Base-by-base conservation (phyloP, 176 grass and related monocot genomes). In the Tillandsia fasciculata region DNA sequence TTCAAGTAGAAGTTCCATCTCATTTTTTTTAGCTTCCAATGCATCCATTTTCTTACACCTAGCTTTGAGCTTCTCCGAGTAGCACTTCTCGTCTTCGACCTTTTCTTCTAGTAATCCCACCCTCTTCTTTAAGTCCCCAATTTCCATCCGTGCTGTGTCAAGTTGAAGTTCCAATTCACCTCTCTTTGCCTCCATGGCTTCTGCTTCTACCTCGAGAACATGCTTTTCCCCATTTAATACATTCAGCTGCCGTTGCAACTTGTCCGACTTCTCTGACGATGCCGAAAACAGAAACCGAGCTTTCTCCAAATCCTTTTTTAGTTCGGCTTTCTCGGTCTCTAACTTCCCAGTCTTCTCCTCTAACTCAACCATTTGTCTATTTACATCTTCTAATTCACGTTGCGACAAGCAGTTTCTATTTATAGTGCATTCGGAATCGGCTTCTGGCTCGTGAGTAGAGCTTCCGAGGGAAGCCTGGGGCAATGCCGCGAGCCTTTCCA, bases 221-320 rank as follows among this genome's bases (percentile, higher is more conserved):
- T 83, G 70, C 18, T 80, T 94, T 70, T 88, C 80, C 10, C 82
- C 90, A 54, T 84, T 90, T 65, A 75, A 65, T 14, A 79, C 81
- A 77, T 90, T 99, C 72, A 99, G 68, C 70, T 78, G 85, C 73
- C 85, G 79, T 72, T 94, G 95, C 50, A 93, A 48, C 33, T 88
- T 86, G 1, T 14, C 70, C 1, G 77, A 82, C 77, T 70, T 90
- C 74, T 80, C 69, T 77, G 63, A 48, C 74, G 11, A 75, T 58
- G 63, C 65, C 82, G 79, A 76, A 53, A 88, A 29, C 61, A 93
- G 89, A 17, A 69, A 72, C 63, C 70, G 84, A 48, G 74, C 70
- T 27, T 87, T 72, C 18, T 84, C 77, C 54, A 92, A 71, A 0
- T 64, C 79, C 74, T 86, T 92, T 65, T 90, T 86, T 51, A 77